Percentiles rank a stretch among this genome's conserved stretches.
Evolutionary conservation across 805 yeast species (phyloP).

Genomic region (Metschnikowia rubicola): DNA sequence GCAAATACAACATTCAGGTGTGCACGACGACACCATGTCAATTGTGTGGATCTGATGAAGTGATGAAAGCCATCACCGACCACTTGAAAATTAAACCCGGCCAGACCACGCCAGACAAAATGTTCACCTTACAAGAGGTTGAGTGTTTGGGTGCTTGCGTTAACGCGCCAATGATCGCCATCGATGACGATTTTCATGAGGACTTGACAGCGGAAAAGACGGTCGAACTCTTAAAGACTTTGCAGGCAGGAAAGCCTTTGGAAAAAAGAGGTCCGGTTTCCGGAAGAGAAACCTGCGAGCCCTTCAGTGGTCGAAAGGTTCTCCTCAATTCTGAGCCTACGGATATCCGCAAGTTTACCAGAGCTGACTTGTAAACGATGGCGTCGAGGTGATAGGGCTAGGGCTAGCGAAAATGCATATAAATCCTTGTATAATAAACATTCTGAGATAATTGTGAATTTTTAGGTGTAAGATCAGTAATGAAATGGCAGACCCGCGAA

Average conservation of each 20-base stretch:
- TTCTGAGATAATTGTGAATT: not conserved
- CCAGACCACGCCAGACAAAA: slow-evolving; percentile 68
- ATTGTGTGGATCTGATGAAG: slow-evolving; percentile 76
- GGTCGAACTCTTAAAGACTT: slow-evolving; percentile 55
- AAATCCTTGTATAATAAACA: slow-evolving; percentile 6
- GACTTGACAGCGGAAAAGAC: slow-evolving; percentile 72
- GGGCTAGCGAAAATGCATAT: slow-evolving; percentile 1
- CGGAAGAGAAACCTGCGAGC: slow-evolving; percentile 73
- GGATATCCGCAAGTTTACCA: slow-evolving; percentile 66
- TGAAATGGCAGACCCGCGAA: not conserved
- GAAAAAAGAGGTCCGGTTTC: slow-evolving; percentile 64
- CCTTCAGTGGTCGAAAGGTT: slow-evolving; percentile 64
- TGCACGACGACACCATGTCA: slow-evolving; percentile 92
- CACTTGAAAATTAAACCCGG: slow-evolving; percentile 69
- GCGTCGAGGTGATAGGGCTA: not conserved
- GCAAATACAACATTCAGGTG: slow-evolving; percentile 77
- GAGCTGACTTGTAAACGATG: slow-evolving; percentile 55
- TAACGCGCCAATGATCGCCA: slow-evolving; percentile 84
- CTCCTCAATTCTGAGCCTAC: slow-evolving; percentile 59
- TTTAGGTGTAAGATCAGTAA: not conserved
- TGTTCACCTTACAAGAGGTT: slow-evolving; percentile 81
- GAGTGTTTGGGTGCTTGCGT: slow-evolving; percentile 93
- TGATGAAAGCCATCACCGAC: slow-evolving; percentile 63
- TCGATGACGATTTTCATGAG: slow-evolving; percentile 80
- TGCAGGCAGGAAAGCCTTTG: slow-evolving; percentile 60